Evolutionary conservation across 331 rosid genomes (phyloP), one percentile per base, ranked within the genome.

Genomic region (Arachis monticola): DNA sequence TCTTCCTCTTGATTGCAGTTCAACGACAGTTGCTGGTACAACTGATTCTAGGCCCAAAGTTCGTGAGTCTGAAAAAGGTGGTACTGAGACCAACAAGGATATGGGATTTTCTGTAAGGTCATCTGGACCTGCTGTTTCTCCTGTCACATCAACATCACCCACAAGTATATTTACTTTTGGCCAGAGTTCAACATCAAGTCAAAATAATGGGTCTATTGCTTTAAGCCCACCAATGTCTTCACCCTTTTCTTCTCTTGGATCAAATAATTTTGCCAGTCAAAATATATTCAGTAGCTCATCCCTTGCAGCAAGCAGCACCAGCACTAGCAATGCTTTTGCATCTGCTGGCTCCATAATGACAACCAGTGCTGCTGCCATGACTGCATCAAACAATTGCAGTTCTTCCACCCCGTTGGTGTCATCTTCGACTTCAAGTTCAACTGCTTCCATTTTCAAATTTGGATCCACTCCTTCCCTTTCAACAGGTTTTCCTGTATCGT

Each of bases 121-220:
- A 73, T 73, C 92, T 14, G 91, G 82, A 77, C 63, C 57, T 53
- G 74, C 75, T 31, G 60, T 76, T 77, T 56, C 78, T 45, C 72
- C 87, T 68, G 66, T 87, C 27, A 77, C 78, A 52, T 55, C 91
- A 52, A 46, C 87, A 40, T 64, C 94, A 64, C 55, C 91, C 42
- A 42, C 80, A 8, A 79, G 85, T 74, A 50, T 63, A 70, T 75
- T 79, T 70, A 75, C 80, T 58, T 81, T 85, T 62, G 81, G 81
- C 22, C 51, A 74, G 60, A 85, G 69, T 83, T 82, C 84, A 56
- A 84, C 63, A 81, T 82, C 84, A 56, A 77, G 64, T 75, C 81
- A 80, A 44, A 90, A 65, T 58, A 86, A 75, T 57, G 96, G 91
- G 31, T 75, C 86, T 70, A 40, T 72, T 79, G 74, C 85, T 79